Evolutionary conservation across 345 rosid species (phyloP), one percentile per base, ranked within the genome.

Genomic region (Populus deltoides): DNA sequence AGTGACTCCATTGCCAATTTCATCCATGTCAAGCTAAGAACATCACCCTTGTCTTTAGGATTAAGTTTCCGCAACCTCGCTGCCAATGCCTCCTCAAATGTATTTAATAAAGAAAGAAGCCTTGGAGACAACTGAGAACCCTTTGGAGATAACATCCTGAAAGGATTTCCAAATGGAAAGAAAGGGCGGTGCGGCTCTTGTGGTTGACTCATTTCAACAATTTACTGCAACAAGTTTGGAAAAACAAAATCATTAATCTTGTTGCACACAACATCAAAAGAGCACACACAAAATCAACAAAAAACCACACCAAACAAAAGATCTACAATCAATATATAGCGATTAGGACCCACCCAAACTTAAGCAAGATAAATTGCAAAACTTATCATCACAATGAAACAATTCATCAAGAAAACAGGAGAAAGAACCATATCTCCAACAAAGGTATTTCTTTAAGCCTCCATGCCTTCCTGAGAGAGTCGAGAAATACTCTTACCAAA

Each of bases 91-190:
- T 68, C 70, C 90, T 96, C 99, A 82, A 96, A 93, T 25, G 51
- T n/a, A 13, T 71, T 88, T 80, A 93, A 79, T 5, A 86, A 49
- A 53, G 89, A 72, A 47, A 75, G 83, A 76, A 89, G 89, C 81
- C 75, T 80, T 11, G 91, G 89, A 25, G 97, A 83, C 82, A 93
- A 81, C 53, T 85, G 89, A 79, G 98, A 90, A 61, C 92, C 86
- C 79, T 89, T 96, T 22, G 95, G 93, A 2, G 93, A 91, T 76
- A 90, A 75, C 87, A 81, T 89, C 43, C 90, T 88, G 78, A 96
- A 96, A 79, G 93, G 99, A 72, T 96, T 96, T 43, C 97, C 98
- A 78, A 93, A 93, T 47, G 85, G 91, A 79, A 93, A 93, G 79
- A 89, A 89, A 57, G 91, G 85, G 77, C 93, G 87, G 25, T 86